phyloP scores from a whole-genome alignment of 2,329 filamentous ascomycete species.

The Myriangium duriaei region DNA sequence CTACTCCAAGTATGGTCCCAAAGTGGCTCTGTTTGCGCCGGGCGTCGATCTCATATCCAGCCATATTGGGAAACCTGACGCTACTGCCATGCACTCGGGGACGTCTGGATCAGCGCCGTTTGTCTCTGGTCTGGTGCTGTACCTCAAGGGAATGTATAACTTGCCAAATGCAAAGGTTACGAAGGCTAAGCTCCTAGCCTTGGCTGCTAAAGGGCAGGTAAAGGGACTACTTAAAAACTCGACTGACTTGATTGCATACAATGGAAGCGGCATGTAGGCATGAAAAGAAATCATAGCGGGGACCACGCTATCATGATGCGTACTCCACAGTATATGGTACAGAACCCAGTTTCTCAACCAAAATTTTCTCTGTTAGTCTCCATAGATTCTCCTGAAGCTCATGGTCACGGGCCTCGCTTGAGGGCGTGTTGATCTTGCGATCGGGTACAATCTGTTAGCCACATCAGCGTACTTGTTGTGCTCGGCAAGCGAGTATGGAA shows the following conservation, averaged over 20 bases:
- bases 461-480: no score
- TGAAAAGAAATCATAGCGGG: no score
- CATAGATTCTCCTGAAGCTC: constrained; percentile 33
- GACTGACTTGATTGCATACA: no score
- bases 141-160: constrained; percentile 32
- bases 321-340: no score
- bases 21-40: constrained; percentile 27
- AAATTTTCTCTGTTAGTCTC: constrained; percentile 32
- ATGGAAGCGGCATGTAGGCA: no score
- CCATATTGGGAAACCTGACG: constrained; percentile 33
- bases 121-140: constrained; percentile 55
- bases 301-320: no score
- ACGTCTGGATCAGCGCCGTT: constrained; percentile 57
- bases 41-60: constrained; percentile 31
- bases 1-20: constrained; percentile 29
- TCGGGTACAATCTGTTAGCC: constrained; percentile 34
- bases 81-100: constrained; percentile 38
- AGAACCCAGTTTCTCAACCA: constrained; percentile 31
- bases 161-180: no score
- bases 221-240: no score
- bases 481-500: constrained; percentile 5
- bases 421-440: constrained; percentile 32
- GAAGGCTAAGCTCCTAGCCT: no score
- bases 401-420: constrained; percentile 31
- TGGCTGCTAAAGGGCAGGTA: no score